Base-by-base conservation (phyloP, 257 asterid genomes). In the Mitragyna speciosa region DNA sequence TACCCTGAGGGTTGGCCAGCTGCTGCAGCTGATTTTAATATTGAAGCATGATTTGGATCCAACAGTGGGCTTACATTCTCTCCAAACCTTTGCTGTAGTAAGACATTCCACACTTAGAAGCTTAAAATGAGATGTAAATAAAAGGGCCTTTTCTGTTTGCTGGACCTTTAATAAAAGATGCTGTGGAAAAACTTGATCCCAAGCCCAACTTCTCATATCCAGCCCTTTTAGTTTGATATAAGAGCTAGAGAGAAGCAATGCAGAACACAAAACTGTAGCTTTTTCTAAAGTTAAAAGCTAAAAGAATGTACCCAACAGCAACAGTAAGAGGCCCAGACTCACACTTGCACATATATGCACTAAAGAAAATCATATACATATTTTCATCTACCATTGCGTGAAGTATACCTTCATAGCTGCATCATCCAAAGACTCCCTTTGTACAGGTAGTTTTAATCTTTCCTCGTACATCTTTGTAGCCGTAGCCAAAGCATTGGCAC, bases 381-480 rank as follows among this genome's bases (percentile, higher is more conserved):
- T 24, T 67, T 6, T 72, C 59, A 43, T 31, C 36, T 41, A 12
- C 51, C 72, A 73, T 11, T 33, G 78, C 28, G 79, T 30, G 56
- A 73, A 58, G 31, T 9, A 52, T 86, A 93, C 99, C 99, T 96
- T 96, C 83, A 94, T 80, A 58, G 97, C 88, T 45, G 94, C 92
- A 89, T 94, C 99, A 12, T 94, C 99, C 87, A 92, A 77, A 68
- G 97, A 90, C 79, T 90, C 97, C 88, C 97, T 92, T 87, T 88
- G 98, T 75, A 75, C 88, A 4, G 98, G 97, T 48, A 85, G 84
- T 87, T 94, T 94, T 75, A 96, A 77, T 81, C 92, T 90, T 83
- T 96, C 97, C 80, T 94, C 99, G 4, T 92, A 96, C 97, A 96
- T 92, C 86, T 94, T 94, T 47, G 97, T 87, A 16, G 97, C 95